Evolutionary conservation across 108 stramenopile species (phyloP).

Genomic region (Seminavis robusta): DNA sequence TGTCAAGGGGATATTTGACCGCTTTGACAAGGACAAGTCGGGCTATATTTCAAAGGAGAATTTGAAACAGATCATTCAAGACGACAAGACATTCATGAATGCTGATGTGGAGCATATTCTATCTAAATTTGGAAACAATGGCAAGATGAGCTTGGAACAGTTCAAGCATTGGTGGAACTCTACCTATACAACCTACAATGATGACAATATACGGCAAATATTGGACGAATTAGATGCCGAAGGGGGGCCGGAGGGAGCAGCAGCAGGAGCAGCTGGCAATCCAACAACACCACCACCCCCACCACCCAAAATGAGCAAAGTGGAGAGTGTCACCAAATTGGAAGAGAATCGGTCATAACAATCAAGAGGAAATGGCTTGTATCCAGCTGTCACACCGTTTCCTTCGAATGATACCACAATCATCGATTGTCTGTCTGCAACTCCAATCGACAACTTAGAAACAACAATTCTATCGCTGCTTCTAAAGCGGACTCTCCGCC

Average conservation of each 20-base stretch:
- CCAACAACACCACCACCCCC: too few relatives aligned
- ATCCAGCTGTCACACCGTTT: too few relatives aligned
- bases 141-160: not conserved
- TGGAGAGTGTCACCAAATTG: too few relatives aligned
- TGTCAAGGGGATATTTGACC: slow-evolving; percentile 3
- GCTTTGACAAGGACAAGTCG: slow-evolving; percentile 10
- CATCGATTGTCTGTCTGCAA: too few relatives aligned
- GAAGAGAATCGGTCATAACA: too few relatives aligned
- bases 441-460: too few relatives aligned
- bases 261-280: too few relatives aligned
- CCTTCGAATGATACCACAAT: too few relatives aligned
- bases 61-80: slow-evolving; percentile 9
- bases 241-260: not conserved
- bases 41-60: slow-evolving; percentile 6
- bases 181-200: slow-evolving; percentile 13
- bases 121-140: slow-evolving; percentile 5
- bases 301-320: too few relatives aligned
- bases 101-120: slow-evolving; percentile 10
- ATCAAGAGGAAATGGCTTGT: too few relatives aligned
- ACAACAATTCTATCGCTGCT: too few relatives aligned
- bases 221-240: slow-evolving; percentile 5
- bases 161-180: slow-evolving; percentile 16
- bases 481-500: too few relatives aligned
- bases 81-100: slow-evolving; percentile 13
- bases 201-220: not conserved